Evolutionary conservation across 78 protist species (phyloP).

Genomic region (Dictyostelium capitatum): DNA sequence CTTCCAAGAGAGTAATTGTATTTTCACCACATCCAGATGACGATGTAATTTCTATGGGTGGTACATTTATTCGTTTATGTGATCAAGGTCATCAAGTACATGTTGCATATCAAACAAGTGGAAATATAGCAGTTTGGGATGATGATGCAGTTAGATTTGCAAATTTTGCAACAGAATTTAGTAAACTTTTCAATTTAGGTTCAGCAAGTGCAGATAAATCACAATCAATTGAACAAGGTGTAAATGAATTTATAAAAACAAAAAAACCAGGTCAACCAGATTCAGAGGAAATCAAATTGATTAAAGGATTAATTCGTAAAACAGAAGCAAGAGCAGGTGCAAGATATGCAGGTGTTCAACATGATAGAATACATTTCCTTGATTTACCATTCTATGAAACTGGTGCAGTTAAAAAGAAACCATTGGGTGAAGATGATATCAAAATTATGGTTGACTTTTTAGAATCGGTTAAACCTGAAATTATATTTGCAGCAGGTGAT

Average conservation of each 20-base stretch:
- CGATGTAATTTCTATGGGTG: conserved; percentile 92
- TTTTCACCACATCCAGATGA: conserved; percentile 94
- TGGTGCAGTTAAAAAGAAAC: conserved; percentile 89
- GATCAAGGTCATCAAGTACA: conserved; percentile 86
- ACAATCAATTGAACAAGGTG: background rate
- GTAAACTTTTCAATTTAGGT: conserved; percentile 33
- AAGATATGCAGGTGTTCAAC: conserved; percentile 73
- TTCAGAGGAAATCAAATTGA: conserved; percentile 42
- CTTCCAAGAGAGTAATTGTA: conserved; percentile 74
- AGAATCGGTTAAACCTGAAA: conserved; percentile 73
- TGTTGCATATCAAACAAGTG: conserved; percentile 75
- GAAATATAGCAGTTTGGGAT: conserved; percentile 86
- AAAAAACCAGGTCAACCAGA: conserved; percentile 70
- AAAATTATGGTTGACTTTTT: conserved; percentile 83
- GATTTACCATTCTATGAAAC: conserved; percentile 92
- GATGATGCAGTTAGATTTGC: conserved; percentile 82
- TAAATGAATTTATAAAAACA: conserved; percentile 18
- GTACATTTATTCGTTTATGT: conserved; percentile 82
- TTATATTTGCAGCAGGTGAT: conserved; percentile 91
- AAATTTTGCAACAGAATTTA: conserved; percentile 51
- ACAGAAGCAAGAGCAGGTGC: conserved; percentile 89
- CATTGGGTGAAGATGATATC: conserved; percentile 86
- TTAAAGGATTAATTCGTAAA: conserved; percentile 88
- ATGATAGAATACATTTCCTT: conserved; percentile 76
- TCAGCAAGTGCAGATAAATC: background rate